Conservation (phyloP, 2,329 filamentous ascomycete genomes). For the Akanthomyces uredinophilus region DNA sequence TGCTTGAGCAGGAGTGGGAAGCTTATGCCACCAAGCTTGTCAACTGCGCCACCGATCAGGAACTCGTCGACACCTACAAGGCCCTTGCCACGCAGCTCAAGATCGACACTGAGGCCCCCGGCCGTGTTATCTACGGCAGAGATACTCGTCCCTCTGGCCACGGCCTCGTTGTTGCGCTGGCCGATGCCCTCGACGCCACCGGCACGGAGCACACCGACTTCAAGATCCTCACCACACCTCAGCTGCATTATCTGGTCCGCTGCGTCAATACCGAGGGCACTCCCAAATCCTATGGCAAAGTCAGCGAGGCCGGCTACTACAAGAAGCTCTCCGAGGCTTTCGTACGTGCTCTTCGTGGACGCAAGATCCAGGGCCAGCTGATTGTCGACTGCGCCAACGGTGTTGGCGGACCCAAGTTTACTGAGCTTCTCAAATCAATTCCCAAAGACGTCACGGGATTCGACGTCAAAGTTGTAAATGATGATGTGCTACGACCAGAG, state of each 20-base stretch:
- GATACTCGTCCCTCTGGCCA: slow-evolving; percentile 92
- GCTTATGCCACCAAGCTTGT: slow-evolving; percentile 80
- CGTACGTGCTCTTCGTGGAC: slow-evolving; percentile 72
- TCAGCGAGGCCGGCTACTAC: slow-evolving; percentile 90
- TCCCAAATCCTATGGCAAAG: slow-evolving; percentile 78
- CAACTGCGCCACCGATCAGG: slow-evolving; percentile 72
- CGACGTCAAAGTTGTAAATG: slow-evolving; percentile 83
- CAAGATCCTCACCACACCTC: slow-evolving; percentile 92
- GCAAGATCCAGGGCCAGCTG: slow-evolving; percentile 67
- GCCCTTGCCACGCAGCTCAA: slow-evolving; percentile 69
- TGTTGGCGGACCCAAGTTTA: slow-evolving; percentile 86
- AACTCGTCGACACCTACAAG: slow-evolving; percentile 71
- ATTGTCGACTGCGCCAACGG: slow-evolving; percentile 96
- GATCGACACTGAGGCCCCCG: slow-evolving; percentile 64
- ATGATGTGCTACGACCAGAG: slow-evolving; percentile 86
- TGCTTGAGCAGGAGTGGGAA: slow-evolving; percentile 97
- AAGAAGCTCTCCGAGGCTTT: slow-evolving; percentile 85
- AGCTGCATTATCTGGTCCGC: slow-evolving; percentile 92
- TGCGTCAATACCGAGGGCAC: slow-evolving; percentile 91
- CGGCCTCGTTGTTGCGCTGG: slow-evolving; percentile 71
- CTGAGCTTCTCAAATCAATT: slow-evolving; percentile 78
- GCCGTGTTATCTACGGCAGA: slow-evolving; percentile 81
- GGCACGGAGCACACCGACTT: slow-evolving; percentile 73
- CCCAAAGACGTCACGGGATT: slow-evolving; percentile 64
- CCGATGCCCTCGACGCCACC: slow-evolving; percentile 72